Evolutionary conservation across 352 stramenopile genomes (phyloP).

Genomic region (Phytophthora pini): DNA sequence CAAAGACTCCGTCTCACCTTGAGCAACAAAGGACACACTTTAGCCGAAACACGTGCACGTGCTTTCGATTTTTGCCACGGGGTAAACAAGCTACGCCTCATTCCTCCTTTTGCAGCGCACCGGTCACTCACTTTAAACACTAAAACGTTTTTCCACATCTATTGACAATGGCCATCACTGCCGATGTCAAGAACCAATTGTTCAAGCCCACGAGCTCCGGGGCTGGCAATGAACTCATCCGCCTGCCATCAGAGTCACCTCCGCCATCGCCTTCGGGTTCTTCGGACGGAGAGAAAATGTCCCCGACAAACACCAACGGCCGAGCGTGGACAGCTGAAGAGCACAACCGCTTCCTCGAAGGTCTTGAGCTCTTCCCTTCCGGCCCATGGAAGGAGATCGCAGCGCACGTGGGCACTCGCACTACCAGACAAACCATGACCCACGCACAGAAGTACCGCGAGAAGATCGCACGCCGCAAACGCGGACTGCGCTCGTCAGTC

Average conservation of each 20-base stretch:
- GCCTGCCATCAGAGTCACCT: constrained; percentile 31
- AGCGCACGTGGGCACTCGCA: constrained; percentile 56
- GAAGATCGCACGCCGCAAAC: constrained; percentile 60
- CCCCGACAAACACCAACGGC: constrained; percentile 35
- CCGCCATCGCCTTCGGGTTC: constrained; percentile 11
- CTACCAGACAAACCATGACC: constrained; percentile 65
- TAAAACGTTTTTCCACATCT: neutral
- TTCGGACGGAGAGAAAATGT: constrained; percentile 24
- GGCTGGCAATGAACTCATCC: constrained; percentile 40
- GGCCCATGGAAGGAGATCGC: constrained; percentile 74
- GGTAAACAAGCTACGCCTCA: constrained; percentile 29
- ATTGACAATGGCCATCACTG: constrained; percentile 48
- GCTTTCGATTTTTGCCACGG: constrained; percentile 3
- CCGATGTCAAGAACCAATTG: constrained; percentile 58
- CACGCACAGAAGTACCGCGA: constrained; percentile 69
- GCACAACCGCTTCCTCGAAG: constrained; percentile 67
- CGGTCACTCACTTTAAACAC: constrained; percentile 1
- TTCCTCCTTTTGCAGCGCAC: constrained; percentile 31
- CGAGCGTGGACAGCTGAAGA: constrained; percentile 52
- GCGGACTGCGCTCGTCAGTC: constrained; percentile 42
- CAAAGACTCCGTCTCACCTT: constrained; percentile 22
- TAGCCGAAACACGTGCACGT: constrained; percentile 1
- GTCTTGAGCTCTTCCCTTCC: constrained; percentile 65
- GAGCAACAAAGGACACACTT: constrained; percentile 4
- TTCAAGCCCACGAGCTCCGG: constrained; percentile 31